Evolutionary conservation across 2,329 filamentous ascomycete species (phyloP).

Genomic region (Trichophyton rubrum): DNA sequence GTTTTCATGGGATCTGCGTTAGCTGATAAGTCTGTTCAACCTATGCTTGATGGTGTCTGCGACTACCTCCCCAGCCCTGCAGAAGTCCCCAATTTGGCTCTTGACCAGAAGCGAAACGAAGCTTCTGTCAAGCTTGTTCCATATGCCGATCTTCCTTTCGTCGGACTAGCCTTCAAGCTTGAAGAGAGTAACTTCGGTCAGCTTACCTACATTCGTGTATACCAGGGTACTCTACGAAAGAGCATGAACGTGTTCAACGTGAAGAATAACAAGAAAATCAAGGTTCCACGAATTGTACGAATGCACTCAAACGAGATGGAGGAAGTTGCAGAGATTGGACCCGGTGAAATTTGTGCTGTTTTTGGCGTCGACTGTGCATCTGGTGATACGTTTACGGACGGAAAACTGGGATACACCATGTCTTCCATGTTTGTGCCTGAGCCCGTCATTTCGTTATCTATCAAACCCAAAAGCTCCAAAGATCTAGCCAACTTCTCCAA

Average conservation of each 20-base stretch:
- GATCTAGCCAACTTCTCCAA: constrained; percentile 93
- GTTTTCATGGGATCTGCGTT: constrained; percentile 95
- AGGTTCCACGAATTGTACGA: constrained; percentile 90
- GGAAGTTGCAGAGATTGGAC: constrained; percentile 80
- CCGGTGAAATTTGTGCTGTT: constrained; percentile 95
- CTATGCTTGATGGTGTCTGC: constrained; percentile 91
- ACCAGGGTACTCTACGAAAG: constrained; percentile 84
- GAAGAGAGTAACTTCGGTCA: constrained; percentile 98
- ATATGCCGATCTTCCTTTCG: constrained; percentile 75
- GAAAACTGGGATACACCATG: constrained; percentile 85
- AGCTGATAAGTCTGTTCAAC: constrained; percentile 87
- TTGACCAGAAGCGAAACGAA: constrained; percentile 71
- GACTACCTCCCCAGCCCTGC: constrained; percentile 90
- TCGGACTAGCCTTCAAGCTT: constrained; percentile 93
- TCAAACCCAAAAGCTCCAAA: constrained; percentile 87
- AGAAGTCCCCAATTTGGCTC: constrained; percentile 76
- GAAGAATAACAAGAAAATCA: constrained; percentile 86
- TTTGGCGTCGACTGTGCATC: constrained; percentile 97
- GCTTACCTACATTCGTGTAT: constrained; percentile 95
- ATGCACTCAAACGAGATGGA: constrained; percentile 99
- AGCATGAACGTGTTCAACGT: constrained; percentile 87
- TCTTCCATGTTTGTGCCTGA: constrained; percentile 95
- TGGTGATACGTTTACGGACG: constrained; percentile 96
- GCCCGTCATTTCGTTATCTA: constrained; percentile 93
- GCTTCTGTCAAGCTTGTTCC: constrained; percentile 65